Evolutionary conservation across 495 filamentous ascomycete species (phyloP).

Genomic region (Aspergillus nanangensis): DNA sequence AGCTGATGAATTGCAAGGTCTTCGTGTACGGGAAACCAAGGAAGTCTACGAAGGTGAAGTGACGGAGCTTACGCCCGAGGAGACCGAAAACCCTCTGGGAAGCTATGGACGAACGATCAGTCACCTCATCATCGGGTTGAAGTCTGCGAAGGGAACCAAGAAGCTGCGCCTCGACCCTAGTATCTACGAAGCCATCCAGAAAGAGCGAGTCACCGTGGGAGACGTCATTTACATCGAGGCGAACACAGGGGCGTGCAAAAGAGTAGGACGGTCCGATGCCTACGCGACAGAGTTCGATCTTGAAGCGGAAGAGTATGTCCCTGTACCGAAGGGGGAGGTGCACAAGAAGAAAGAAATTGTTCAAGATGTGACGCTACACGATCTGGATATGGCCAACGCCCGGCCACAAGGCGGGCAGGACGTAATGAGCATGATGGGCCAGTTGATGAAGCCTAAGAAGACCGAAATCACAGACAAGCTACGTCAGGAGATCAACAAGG

Average conservation of each 20-base stretch:
- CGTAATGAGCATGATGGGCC: slow-evolving; percentile 99
- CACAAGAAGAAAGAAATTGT: slow-evolving; percentile 99
- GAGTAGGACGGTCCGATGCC: slow-evolving; percentile 90
- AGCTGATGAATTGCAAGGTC: slow-evolving; percentile 39
- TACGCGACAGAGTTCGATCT: slow-evolving; percentile 98
- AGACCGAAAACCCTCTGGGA: slow-evolving; percentile 95
- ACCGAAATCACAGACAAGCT: slow-evolving; percentile 98
- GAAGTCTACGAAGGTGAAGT: slow-evolving; percentile 98
- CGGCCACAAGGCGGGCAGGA: slow-evolving; percentile 94
- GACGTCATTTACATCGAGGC: slow-evolving; percentile 99
- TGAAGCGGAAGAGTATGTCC: slow-evolving; percentile 97
- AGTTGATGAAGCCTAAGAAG: slow-evolving; percentile 98
- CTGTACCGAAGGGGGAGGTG: slow-evolving; percentile 96
- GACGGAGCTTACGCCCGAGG: slow-evolving; percentile 92
- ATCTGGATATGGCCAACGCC: slow-evolving; percentile 93
- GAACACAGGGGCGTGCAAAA: slow-evolving; percentile 94
- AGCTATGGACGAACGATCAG: slow-evolving; percentile 93
- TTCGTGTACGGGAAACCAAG: slow-evolving; percentile 95
- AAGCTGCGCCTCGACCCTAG: slow-evolving; percentile 93
- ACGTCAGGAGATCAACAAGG: slow-evolving; percentile 94
- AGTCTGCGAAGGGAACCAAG: slow-evolving; percentile 91
- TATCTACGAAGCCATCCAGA: slow-evolving; percentile 98
- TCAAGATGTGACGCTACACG: slow-evolving; percentile 96
- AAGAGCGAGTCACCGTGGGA: slow-evolving; percentile 91
- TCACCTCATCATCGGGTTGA: slow-evolving; percentile 81